phyloP scores from a whole-genome alignment of 1,139 yeast species.

The Wickerhamiella pararugosa region DNA sequence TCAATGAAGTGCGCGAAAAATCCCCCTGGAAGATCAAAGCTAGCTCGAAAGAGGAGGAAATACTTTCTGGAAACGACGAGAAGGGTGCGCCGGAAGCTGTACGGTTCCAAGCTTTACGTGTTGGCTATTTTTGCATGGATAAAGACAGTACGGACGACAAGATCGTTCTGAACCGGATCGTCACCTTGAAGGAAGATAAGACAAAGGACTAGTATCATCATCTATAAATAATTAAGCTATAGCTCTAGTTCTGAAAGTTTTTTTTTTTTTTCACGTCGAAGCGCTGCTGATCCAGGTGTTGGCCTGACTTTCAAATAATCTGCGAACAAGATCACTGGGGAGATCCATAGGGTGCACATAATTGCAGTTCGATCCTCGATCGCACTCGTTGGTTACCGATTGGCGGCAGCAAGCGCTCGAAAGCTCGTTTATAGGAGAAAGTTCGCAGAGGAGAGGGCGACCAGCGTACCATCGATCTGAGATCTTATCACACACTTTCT shows the following conservation, averaged over 20 bases:
- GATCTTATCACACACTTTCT: conserved; percentile 41
- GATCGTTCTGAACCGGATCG: conserved; percentile 72
- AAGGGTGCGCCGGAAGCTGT: conserved; percentile 61
- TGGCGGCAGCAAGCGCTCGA: conserved; percentile 65
- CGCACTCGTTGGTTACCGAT: conserved; percentile 47
- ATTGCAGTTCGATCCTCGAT: conserved; percentile 71
- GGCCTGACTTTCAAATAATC: conserved; percentile 28
- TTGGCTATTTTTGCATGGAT: conserved; percentile 91
- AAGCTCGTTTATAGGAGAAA: conserved; percentile 61
- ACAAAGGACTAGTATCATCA: conserved; percentile 17
- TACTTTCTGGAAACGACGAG: conserved; percentile 40
- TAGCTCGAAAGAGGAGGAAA: conserved; percentile 18
- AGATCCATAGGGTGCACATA: conserved; percentile 71
- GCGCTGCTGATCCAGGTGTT: conserved; percentile 14
- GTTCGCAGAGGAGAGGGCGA: conserved; percentile 67
- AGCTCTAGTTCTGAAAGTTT: conserved; percentile 3
- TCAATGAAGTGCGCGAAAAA: conserved; percentile 46
- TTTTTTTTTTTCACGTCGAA: background rate
- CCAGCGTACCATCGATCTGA: conserved; percentile 74
- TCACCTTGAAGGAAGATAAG: conserved; percentile 62
- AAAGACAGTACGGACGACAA: conserved; percentile 49
- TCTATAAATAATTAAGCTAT: background rate
- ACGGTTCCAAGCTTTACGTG: conserved; percentile 95
- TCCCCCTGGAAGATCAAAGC: conserved; percentile 64
- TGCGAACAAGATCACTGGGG: conserved; percentile 28